Percentiles rank a stretch among this genome's conserved stretches.
Conservation (phyloP, 352 stramenopile species). For the Pythium aphanidermatum region DNA sequence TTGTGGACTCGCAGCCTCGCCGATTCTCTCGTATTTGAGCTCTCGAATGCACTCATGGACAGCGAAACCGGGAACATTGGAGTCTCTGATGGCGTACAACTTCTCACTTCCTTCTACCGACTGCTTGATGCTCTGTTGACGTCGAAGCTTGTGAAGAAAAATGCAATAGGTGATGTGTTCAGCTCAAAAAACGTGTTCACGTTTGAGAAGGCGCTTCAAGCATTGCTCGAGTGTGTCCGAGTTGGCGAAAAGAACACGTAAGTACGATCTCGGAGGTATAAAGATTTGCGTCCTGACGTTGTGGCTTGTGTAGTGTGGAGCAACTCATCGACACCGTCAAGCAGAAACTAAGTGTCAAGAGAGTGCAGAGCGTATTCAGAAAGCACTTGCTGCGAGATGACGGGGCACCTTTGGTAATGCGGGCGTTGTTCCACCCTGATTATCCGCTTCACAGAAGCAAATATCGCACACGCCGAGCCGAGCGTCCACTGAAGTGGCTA, state of each 20-base stretch:
- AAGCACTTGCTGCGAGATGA: slow-evolving; percentile 54
- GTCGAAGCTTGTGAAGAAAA: slow-evolving; percentile 43
- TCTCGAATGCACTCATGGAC: slow-evolving; percentile 39
- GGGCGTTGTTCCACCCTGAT: slow-evolving; percentile 55
- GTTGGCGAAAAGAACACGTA: slow-evolving; percentile 52
- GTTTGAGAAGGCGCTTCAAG: slow-evolving; percentile 60
- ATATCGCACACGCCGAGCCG: slow-evolving; percentile 25
- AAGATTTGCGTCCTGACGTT: no score
- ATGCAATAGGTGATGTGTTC: slow-evolving; percentile 42
- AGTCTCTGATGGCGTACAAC: slow-evolving; percentile 33
- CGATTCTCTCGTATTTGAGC: slow-evolving; percentile 44
- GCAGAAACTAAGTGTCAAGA: slow-evolving; percentile 64
- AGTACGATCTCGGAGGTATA: slow-evolving; percentile 4
- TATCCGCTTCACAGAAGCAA: slow-evolving; percentile 34
- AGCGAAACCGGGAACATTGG: slow-evolving; percentile 21
- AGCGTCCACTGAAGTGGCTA: slow-evolving; percentile 56
- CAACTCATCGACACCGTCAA: slow-evolving; percentile 60
- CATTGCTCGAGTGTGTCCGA: slow-evolving; percentile 61
- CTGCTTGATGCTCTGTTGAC: slow-evolving; percentile 47
- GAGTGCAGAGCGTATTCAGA: slow-evolving; percentile 67
- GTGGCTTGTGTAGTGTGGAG: slow-evolving; percentile 27
- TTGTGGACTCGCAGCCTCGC: slow-evolving; percentile 54
- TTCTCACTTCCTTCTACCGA: slow-evolving; percentile 55
- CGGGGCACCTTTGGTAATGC: slow-evolving; percentile 66
- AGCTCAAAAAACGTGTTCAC: slow-evolving; percentile 49